A percentile compares a stretch with the other conserved stretches of the same genome.
Evolutionary conservation across 2,329 filamentous ascomycete genomes (phyloP).

Genomic region (Aspergillus pseudonomiae): DNA sequence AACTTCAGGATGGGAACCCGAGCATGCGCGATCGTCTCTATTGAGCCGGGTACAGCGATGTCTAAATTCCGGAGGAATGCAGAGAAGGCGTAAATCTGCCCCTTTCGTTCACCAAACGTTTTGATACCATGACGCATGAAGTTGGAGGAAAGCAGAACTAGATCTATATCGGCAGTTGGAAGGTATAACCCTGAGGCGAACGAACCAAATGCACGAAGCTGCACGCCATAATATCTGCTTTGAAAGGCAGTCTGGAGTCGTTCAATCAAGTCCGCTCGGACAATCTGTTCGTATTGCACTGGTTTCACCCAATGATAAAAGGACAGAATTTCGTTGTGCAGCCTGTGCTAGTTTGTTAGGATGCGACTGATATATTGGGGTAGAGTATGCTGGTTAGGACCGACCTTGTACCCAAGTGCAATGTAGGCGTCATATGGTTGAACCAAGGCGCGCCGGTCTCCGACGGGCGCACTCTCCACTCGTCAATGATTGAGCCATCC

Average conservation of each 20-base stretch:
- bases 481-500: slow-evolving; percentile 54
- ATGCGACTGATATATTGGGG: neutral
- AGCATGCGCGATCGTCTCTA: slow-evolving; percentile 72
- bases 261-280: slow-evolving; percentile 72
- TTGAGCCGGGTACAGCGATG: slow-evolving; percentile 60
- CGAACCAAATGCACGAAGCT: slow-evolving; percentile 82
- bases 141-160: slow-evolving; percentile 72
- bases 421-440: slow-evolving; percentile 28
- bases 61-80: slow-evolving; percentile 58
- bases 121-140: slow-evolving; percentile 59
- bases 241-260: slow-evolving; percentile 66
- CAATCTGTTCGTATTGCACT: slow-evolving; percentile 71
- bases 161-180: slow-evolving; percentile 87
- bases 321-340: slow-evolving; percentile 88
- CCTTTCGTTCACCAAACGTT: slow-evolving; percentile 55
- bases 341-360: slow-evolving; percentile 50
- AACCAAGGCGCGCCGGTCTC: slow-evolving; percentile 65
- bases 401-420: slow-evolving; percentile 40
- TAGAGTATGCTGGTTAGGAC: slow-evolving; percentile 12
- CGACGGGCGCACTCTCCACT: slow-evolving; percentile 54
- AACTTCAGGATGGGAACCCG: slow-evolving; percentile 94
- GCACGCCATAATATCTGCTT: slow-evolving; percentile 60
- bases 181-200: slow-evolving; percentile 83
- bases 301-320: slow-evolving; percentile 87
- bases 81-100: slow-evolving; percentile 64